Base-by-base conservation (phyloP, 2,329 filamentous ascomycete genomes). In the Sporothrix schenckii region DNA sequence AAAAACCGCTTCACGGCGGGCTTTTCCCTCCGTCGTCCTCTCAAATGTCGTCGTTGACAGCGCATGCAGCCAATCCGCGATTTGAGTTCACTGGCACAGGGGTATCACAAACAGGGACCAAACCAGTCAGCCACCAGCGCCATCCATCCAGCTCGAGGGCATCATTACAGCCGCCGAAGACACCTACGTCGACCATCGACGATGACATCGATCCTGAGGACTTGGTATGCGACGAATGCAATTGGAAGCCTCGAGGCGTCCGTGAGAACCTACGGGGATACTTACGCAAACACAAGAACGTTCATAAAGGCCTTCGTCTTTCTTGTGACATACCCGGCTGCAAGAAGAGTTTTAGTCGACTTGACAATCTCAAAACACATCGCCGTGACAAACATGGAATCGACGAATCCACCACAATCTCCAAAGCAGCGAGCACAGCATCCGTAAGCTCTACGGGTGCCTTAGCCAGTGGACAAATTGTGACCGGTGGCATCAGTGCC, bases 231-330 rank as follows among this genome's bases (percentile, higher is more conserved):
- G 75, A 77, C 34, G 72, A 76, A 58, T 78, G 77, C 69, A 72
- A 76, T 39, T 78, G 76, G 76, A 76, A 76, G 65, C 77, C 77
- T 0, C 73, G 75, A 4, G 76, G 76, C 3, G 76, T 77, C 2
- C 73, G 76, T 14, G 75, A 76, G 60, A 78, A 78, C 65, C 69
- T 77, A 6, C 74, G 75, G 27, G 76, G 76, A 13, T 78, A 78
- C 60, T 73, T 77, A 4, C 75, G 76, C n/a, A 78, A 78, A 50
- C 77, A 78, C 72, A 77, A 76, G 50, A 76, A 78, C 47, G 77
- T 76, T 10, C 77, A 78, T 71, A 76, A 75, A 54, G 76, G 76
- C 2, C 70, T 76, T 7, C 73, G 75, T 9, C 68, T 76, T 9
- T 71, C 74, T 0, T 78, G 77, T 39, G 75, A 76, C 49, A 72